These are phyloP conservation scores for Brassica rapa DNA, from an alignment of 345 rosid species.

Conservation along the genomic window DNA sequence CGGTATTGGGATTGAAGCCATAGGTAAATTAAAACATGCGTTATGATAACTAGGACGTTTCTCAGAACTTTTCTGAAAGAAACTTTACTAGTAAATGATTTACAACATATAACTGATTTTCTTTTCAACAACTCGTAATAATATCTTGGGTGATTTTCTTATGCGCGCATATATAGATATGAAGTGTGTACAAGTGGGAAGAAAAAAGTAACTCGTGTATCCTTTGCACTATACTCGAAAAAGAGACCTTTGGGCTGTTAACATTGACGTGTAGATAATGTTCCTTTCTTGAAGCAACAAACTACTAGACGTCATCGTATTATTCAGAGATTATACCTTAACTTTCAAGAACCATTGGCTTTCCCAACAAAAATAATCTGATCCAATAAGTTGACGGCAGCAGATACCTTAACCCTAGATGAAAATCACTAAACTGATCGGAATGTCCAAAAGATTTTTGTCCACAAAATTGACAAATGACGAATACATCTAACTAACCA, in stretches of 20 bases:
- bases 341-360: slow-evolving; percentile 13
- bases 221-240: slow-evolving; percentile 26
- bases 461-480: slow-evolving; percentile 31
- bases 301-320: slow-evolving; percentile 27
- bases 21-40: background rate
- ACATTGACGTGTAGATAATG: slow-evolving; percentile 29
- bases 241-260: slow-evolving; percentile 34
- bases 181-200: slow-evolving; percentile 20
- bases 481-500: slow-evolving; percentile 38
- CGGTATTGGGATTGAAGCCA: background rate
- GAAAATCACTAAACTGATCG: slow-evolving; percentile 14
- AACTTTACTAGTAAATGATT: background rate
- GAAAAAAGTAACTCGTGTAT: slow-evolving; percentile 25
- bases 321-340: slow-evolving; percentile 26
- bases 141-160: background rate
- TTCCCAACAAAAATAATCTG: background rate
- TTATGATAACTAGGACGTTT: background rate
- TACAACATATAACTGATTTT: background rate
- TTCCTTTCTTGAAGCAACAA: slow-evolving; percentile 41
- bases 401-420: slow-evolving; percentile 26
- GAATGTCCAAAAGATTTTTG: slow-evolving; percentile 12
- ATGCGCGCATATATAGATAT: background rate
- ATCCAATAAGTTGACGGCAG: slow-evolving; percentile 34
- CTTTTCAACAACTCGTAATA: slow-evolving; percentile 3
- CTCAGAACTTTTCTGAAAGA: background rate